phyloP scores from a whole-genome alignment of 805 yeast genomes.

The Pichia manshurica region DNA sequence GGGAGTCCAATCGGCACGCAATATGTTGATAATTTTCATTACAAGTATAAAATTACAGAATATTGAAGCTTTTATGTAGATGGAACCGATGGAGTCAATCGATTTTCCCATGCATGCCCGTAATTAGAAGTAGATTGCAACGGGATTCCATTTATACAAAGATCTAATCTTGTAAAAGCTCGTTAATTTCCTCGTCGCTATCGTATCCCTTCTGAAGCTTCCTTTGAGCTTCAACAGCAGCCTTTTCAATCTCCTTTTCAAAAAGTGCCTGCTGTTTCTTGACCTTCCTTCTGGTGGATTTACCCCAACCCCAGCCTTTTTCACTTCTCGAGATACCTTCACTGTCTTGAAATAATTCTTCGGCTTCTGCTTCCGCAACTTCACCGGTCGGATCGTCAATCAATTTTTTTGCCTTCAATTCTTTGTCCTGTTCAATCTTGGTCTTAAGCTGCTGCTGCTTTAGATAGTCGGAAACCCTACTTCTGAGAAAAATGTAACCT shows the following conservation, averaged over 20 bases:
- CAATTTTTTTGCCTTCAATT: conserved; percentile 33
- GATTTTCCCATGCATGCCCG: too few relatives aligned
- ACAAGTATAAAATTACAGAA: too few relatives aligned
- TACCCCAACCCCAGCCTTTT: conserved; percentile 72
- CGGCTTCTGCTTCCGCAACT: conserved; percentile 17
- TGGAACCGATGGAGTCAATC: too few relatives aligned
- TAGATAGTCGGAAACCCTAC: conserved; percentile 50
- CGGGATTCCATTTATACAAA: not conserved
- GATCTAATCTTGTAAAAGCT: conserved; percentile 51
- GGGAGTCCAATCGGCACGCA: too few relatives aligned
- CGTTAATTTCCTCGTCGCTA: conserved; percentile 66
- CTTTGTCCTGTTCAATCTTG: conserved; percentile 43
- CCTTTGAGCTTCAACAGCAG: conserved; percentile 33
- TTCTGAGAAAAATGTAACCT: conserved; percentile 56
- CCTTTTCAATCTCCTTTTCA: conserved; percentile 41
- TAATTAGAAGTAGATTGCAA: too few relatives aligned
- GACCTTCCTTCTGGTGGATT: conserved; percentile 57
- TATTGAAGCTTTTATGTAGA: too few relatives aligned
- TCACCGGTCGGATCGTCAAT: conserved; percentile 32
- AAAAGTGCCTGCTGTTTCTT: conserved; percentile 50
- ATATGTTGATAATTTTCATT: too few relatives aligned
- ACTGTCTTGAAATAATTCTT: conserved; percentile 22
- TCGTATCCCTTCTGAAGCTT: conserved; percentile 27
- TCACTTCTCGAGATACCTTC: conserved; percentile 29
- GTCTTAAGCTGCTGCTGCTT: conserved; percentile 46